Conservation (phyloP, 306 rosid species). For the Biancaea sappan region DNA sequence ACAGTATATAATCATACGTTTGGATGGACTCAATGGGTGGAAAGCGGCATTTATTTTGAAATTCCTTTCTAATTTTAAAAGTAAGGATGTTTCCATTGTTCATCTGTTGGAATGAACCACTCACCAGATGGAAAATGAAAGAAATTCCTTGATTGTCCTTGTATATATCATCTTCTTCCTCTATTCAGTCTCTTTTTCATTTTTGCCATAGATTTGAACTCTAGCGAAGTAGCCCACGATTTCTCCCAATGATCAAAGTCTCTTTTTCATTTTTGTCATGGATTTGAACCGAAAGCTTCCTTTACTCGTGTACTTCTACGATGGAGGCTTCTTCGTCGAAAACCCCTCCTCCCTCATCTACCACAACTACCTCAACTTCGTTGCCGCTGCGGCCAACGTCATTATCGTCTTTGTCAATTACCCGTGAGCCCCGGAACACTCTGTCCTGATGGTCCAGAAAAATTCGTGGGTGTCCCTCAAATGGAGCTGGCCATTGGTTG, state of each 20-base stretch:
- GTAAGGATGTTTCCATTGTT: no score
- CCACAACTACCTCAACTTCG: neutral
- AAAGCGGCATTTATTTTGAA: no score
- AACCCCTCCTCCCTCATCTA: neutral
- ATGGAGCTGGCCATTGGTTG: no score
- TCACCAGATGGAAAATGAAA: no score
- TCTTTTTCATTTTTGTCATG: constrained; percentile 32
- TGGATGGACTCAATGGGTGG: no score
- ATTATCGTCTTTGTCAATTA: neutral
- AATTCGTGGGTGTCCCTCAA: constrained; percentile 1
- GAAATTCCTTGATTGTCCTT: no score
- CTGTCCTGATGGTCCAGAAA: neutral
- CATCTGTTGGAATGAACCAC: no score
- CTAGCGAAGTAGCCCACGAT: constrained; percentile 25
- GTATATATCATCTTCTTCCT: no score
- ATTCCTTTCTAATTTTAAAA: no score
- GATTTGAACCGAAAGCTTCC: neutral
- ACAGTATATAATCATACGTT: no score
- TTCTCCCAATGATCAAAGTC: constrained; percentile 26
- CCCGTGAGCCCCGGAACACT: constrained; percentile 18
- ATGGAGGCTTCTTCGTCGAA: neutral
- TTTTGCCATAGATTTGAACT: neutral
- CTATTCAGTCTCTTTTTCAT: no score
- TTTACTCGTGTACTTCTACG: constrained; percentile 17
- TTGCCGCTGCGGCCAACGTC: neutral